Evolutionary conservation across 202 grass and related monocot genomes (phyloP), one percentile per base, ranked within the genome.

Genomic region (Cymbopogon flexuosus): DNA sequence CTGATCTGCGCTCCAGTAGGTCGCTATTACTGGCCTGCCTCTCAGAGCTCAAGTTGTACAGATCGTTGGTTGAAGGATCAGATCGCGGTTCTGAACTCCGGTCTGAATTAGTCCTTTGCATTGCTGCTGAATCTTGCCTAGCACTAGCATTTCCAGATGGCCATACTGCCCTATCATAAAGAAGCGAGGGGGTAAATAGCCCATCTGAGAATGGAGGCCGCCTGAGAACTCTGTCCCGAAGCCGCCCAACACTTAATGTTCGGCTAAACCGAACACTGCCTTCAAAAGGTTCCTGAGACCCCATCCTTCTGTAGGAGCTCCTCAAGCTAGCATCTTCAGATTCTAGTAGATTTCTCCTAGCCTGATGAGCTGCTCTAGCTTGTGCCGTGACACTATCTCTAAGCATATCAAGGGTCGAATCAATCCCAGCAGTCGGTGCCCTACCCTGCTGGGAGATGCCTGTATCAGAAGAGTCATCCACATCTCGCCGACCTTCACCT

Each of bases 141-240:
- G 79, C 60, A 65, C 60, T 96, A 84, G 71, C 62, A 52, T 89
- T 88, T 67, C 77, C 84, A 36, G 78, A 79, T 10, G 84, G 49
- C 89, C 86, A 87, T 40, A 89, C 73, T 75, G 88, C 49, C 45
- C 88, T 88, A 90, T 90, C 90, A 52, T 95, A 90, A 70, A 89
- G 81, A 79, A 83, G 77, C 42, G 86, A 49, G 75, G 88, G 84
- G 70, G 86, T 75, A 37, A 98, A 89, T 57, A 95, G 23, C 43
- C 92, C 87, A 80, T 99, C 92, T 47, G 96, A 91, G 77, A 99
- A 88, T 18, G 88, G 85, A 76, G 90, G 84, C 62, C 96, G 90
- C 80, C 90, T 88, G 15, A 99, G 88, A 88, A 99, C 96, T 67
- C 96, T 96, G 77, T 99, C 92, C 43, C 90, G 88, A 76, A 99